phyloP scores from a whole-genome alignment of 2,329 filamentous ascomycete species.

The Aspergillus sp. region DNA sequence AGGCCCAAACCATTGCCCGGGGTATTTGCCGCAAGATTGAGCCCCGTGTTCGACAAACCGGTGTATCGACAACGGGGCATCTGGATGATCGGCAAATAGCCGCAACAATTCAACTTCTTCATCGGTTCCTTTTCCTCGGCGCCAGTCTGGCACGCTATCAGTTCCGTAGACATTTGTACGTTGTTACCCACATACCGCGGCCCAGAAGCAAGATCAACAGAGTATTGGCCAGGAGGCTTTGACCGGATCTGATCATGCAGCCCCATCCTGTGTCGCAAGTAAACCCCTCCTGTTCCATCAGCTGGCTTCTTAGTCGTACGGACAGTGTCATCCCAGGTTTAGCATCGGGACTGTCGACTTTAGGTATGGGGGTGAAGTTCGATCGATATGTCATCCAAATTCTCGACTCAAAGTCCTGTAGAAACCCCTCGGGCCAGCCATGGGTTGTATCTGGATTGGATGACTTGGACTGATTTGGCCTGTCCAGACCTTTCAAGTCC shows the following conservation, averaged over 20 bases:
- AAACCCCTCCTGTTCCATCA: constrained; percentile 78
- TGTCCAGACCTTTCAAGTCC: not conserved
- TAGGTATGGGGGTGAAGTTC: constrained; percentile 78
- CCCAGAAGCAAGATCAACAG: constrained; percentile 72
- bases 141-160: constrained; percentile 64
- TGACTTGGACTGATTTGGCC: not conserved
- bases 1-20: constrained; percentile 98
- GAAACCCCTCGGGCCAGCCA: constrained; percentile 80
- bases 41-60: constrained; percentile 90
- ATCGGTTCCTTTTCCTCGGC: constrained; percentile 56
- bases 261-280: constrained; percentile 95
- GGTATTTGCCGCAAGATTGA: constrained; percentile 84
- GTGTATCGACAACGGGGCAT: constrained; percentile 90
- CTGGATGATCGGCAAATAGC: constrained; percentile 82
- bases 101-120: constrained; percentile 72
- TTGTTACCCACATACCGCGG: constrained; percentile 58
- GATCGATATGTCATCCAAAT: constrained; percentile 97
- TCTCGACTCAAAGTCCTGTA: constrained; percentile 88
- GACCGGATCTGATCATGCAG: constrained; percentile 97
- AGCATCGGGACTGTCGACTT: constrained; percentile 72
- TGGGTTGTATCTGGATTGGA: constrained; percentile 18
- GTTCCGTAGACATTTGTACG: constrained; percentile 20
- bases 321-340: constrained; percentile 72
- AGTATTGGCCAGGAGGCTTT: constrained; percentile 87
- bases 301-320: constrained; percentile 77